Conservation (phyloP, 78 protist species). For the Dictyostelium brefeldianum region DNA sequence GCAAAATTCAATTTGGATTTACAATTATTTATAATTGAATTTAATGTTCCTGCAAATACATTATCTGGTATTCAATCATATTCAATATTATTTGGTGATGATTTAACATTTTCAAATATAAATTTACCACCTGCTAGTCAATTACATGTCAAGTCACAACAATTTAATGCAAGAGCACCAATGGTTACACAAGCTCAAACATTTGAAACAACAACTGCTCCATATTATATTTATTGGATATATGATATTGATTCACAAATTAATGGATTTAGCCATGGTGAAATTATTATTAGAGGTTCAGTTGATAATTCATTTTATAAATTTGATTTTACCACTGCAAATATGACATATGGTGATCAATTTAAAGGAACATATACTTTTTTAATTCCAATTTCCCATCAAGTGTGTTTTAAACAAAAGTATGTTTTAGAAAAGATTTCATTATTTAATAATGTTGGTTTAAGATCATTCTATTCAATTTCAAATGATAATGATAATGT, state of each 20-base stretch:
- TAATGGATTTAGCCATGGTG: constrained; percentile 22
- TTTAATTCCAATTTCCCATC: background rate
- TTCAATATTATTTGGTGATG: no score
- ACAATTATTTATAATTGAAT: background rate
- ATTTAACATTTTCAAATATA: no score
- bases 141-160: no score
- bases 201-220: no score
- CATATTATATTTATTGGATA: background rate
- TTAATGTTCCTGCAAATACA: background rate
- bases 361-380: background rate
- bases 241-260: background rate
- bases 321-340: background rate
- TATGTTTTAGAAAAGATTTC: background rate
- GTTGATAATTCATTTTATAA: background rate
- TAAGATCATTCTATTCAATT: no score
- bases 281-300: background rate
- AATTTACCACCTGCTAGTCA: no score
- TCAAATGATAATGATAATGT: no score
- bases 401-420: background rate
- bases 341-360: background rate
- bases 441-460: background rate
- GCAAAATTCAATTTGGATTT: background rate
- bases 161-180: no score
- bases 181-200: no score
- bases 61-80: background rate